A percentile compares a stretch with the other conserved stretches of the same genome.
Conservation (phyloP, 305 asterid species). For the Lippia alba region DNA sequence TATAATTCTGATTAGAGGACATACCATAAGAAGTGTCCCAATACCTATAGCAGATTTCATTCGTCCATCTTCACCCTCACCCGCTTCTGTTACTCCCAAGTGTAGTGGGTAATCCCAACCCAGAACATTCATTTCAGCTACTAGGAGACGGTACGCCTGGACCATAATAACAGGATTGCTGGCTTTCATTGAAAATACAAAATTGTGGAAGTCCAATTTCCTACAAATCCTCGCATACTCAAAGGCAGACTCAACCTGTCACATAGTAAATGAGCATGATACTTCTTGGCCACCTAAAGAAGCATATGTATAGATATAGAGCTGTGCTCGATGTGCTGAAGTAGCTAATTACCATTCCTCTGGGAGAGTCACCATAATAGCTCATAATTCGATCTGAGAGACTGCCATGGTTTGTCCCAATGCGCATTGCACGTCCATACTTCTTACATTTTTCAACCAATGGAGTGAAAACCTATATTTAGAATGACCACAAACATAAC, state of each 20-base stretch:
- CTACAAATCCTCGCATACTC: conserved; percentile 96
- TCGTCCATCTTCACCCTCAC: conserved; percentile 99
- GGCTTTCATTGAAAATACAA: conserved; percentile 98
- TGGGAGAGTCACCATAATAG: conserved; percentile 96
- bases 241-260: conserved; percentile 98
- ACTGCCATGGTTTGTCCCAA: conserved; percentile 99
- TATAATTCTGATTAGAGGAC: conserved; percentile 14
- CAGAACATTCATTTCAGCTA: conserved; percentile 97
- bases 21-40: conserved; percentile 90
- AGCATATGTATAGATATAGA: not conserved
- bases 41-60: conserved; percentile 99
- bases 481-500: conserved; percentile 20
- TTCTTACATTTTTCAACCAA: conserved; percentile 97
- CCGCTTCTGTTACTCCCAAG: conserved; percentile 99
- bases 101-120: conserved; percentile 99
- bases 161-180: conserved; percentile 99
- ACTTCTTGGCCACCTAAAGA: conserved; percentile 19
- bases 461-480: conserved; percentile 84
- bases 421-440: conserved; percentile 96
- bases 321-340: conserved; percentile 20
- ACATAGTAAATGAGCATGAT: conserved; percentile 25
- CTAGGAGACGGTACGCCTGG: conserved; percentile 96
- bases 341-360: conserved; percentile 87
- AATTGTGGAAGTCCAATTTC: conserved; percentile 94
- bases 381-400: conserved; percentile 99